Percentiles rank a stretch among this genome's conserved stretches.
phyloP scores from a whole-genome alignment of 257 asterid species.

The Solanum ossicruentum region DNA sequence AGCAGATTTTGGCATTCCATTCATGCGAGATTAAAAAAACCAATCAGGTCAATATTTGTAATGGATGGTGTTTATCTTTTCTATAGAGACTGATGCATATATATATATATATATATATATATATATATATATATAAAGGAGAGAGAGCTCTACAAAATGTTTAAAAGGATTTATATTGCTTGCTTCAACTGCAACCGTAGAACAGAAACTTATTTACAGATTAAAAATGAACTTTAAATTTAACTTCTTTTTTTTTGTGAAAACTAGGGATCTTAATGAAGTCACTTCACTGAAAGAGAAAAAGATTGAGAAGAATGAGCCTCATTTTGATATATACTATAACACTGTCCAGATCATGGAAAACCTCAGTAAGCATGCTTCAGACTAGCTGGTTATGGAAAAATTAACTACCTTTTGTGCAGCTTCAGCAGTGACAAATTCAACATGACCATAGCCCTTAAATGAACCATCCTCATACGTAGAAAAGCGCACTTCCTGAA shows the following conservation, averaged over 20 bases:
- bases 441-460: slow-evolving; percentile 87
- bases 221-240: not conserved
- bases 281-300: not conserved
- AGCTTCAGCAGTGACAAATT: slow-evolving; percentile 60
- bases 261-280: not conserved
- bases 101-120: too few relatives aligned
- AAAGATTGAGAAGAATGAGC: not conserved
- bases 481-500: slow-evolving; percentile 55
- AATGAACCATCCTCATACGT: slow-evolving; percentile 37
- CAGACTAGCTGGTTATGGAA: not conserved
- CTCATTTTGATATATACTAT: not conserved
- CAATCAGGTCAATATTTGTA: not conserved
- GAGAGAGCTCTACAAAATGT: not conserved
- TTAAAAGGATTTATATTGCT: not conserved
- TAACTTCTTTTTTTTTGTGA: not conserved
- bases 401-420: slow-evolving; percentile 47
- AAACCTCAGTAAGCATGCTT: not conserved
- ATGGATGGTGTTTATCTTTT: not conserved
- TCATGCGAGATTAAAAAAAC: not conserved
- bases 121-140: too few relatives aligned
- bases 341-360: not conserved
- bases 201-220: not conserved
- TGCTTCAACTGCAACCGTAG: not conserved
- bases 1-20: not conserved
- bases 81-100: not conserved